phyloP scores from a whole-genome alignment of 2,329 filamentous ascomycete genomes.

The Coniochaeta ligniaria region DNA sequence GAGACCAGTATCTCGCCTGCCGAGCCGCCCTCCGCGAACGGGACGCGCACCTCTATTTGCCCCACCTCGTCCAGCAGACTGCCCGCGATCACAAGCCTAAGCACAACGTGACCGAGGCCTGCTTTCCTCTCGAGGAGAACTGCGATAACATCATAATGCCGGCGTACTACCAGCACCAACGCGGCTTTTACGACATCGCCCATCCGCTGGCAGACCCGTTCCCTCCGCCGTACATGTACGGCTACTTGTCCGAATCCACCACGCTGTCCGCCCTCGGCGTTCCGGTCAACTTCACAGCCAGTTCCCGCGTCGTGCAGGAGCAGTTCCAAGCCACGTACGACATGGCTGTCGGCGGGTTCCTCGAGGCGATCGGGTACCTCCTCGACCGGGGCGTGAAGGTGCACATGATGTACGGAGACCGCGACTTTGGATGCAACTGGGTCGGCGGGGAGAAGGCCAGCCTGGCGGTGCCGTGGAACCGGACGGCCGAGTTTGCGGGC shows the following conservation, averaged over 20 bases:
- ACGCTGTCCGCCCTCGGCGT: slow-evolving; percentile 53
- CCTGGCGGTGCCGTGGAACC: slow-evolving; percentile 37
- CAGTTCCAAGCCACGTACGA: slow-evolving; percentile 32
- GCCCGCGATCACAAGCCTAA: neutral
- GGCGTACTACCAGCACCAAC: slow-evolving; percentile 22
- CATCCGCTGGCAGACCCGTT: slow-evolving; percentile 43
- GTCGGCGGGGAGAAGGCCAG: slow-evolving; percentile 46
- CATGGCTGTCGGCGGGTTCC: slow-evolving; percentile 22
- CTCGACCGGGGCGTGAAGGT: slow-evolving; percentile 52
- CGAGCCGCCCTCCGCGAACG: slow-evolving; percentile 22
- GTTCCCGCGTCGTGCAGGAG: slow-evolving; percentile 30
- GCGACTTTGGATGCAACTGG: slow-evolving; percentile 52
- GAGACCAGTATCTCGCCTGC: slow-evolving; percentile 45
- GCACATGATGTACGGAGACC: slow-evolving; percentile 49
- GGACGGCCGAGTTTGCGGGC: slow-evolving; percentile 31
- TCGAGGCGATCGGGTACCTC: slow-evolving; percentile 41
- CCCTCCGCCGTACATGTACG: slow-evolving; percentile 41
- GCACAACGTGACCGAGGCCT: slow-evolving; percentile 1
- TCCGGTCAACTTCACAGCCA: slow-evolving; percentile 49
- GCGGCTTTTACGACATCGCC: slow-evolving; percentile 52
- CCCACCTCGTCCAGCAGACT: neutral
- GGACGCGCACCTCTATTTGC: neutral
- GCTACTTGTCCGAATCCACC: slow-evolving; percentile 48
- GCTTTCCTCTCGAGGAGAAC: slow-evolving; percentile 26
- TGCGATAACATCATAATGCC: slow-evolving; percentile 25